A percentile compares a stretch with the other conserved stretches of the same genome.
Conservation (phyloP, 2,329 filamentous ascomycete species). For the Neoscytalidium dimidiatum region DNA sequence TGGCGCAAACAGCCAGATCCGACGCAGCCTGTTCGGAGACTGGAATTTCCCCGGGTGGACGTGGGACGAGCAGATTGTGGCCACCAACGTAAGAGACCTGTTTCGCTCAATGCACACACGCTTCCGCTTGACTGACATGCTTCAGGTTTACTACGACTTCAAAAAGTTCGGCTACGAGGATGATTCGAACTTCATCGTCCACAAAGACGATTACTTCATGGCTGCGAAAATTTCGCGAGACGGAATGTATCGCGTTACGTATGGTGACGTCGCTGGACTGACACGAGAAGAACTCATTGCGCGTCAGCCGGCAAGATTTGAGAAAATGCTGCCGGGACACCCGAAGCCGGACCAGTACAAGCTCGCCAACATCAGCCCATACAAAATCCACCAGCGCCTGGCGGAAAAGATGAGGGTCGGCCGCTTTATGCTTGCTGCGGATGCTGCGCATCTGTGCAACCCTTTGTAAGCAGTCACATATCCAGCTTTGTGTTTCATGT, state of each 20-base stretch:
- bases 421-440: constrained; percentile 56
- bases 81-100: constrained; percentile 53
- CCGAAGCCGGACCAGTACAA: constrained; percentile 59
- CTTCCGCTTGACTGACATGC: constrained; percentile 15
- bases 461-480: constrained; percentile 39
- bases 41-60: constrained; percentile 55
- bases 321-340: constrained; percentile 57
- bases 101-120: neutral
- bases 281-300: constrained; percentile 52
- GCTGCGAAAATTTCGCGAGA: constrained; percentile 57
- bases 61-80: constrained; percentile 59
- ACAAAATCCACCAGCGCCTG: constrained; percentile 60
- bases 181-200: constrained; percentile 60
- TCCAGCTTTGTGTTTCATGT: constrained; percentile 29
- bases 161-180: constrained; percentile 52
- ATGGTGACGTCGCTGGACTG: constrained; percentile 57
- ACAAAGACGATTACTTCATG: constrained; percentile 62
- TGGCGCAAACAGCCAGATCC: constrained; percentile 66
- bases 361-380: constrained; percentile 56
- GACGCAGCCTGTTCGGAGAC: constrained; percentile 23
- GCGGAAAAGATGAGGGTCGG: constrained; percentile 56
- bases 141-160: constrained; percentile 61
- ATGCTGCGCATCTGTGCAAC: constrained; percentile 58
- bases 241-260: constrained; percentile 61
- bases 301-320: constrained; percentile 55